Evolutionary conservation across 768 basidiomycete genomes (phyloP), one percentile per base, ranked within the genome.

Genomic region (Amanita molliuscula): DNA sequence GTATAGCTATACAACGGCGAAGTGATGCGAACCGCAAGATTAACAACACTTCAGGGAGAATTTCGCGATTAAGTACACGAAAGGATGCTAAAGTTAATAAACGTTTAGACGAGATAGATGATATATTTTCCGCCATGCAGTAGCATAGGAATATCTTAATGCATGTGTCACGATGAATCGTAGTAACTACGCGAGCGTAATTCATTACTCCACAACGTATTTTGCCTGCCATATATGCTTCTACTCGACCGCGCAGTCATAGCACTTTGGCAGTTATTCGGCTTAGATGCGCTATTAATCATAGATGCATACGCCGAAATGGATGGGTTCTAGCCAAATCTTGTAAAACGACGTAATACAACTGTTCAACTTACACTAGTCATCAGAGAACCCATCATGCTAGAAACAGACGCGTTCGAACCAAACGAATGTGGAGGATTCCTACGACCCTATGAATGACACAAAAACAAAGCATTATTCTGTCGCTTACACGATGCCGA

Each of bases 401-500:
- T 64, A 45, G 67, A 65, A 16, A 83, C 70, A 35, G 80, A 79
- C 9, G 71, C 63, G 23, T 71, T 62, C 48, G 72, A 57, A 41
- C 63, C 68, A 48, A 67, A 61, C 26, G 69, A 73, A 62, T 69
- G 79, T 23, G 76, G 71, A 15, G 81, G 78, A 70, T 85, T 84
- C 58, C 76, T 77, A 37, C 18, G 36, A 16, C 25, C 35, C 20
- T 26, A 51, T 48, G 49, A 61, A 44, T 51, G 43, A 18, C 5
- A 41, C 9, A 23, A 6, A 40, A 28, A 23, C 34, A 28, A 3
- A 15, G 42, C 28, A 31, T 37, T 29, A 41, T 20, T 34, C 18
- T 1, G 15, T 16, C 11, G 61, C 67, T 52, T 59, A 77, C 76
- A 85, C 80, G 67, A 84, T 75, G 67, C 84, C 86, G 62, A 87